Evolutionary conservation across 2,329 filamentous ascomycete species (phyloP).

Genomic region (Phyllosticta citriasiana): DNA sequence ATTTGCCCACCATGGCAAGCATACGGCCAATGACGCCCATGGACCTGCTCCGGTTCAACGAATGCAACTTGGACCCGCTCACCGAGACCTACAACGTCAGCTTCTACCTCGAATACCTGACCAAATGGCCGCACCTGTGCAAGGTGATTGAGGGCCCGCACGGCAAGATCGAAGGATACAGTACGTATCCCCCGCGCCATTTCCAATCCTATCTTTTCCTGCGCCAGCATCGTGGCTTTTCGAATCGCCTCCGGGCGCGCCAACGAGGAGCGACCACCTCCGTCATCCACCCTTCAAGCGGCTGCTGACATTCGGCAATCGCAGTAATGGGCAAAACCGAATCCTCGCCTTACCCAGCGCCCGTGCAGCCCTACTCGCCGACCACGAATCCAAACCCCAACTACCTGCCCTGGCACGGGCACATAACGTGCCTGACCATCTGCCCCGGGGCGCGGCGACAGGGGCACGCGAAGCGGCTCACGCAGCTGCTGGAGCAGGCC

Average conservation of each 20-base stretch:
- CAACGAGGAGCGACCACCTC: not conserved
- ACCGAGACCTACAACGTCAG: conserved; percentile 96
- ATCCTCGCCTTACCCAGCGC: conserved; percentile 62
- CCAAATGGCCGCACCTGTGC: conserved; percentile 91
- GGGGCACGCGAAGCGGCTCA: conserved; percentile 77
- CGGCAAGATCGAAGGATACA: conserved; percentile 90
- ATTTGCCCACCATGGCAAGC: conserved; percentile 1
- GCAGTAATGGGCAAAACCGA: conserved; percentile 95
- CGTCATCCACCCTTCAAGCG: too few species aligned
- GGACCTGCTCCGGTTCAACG: conserved; percentile 82
- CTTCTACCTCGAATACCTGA: conserved; percentile 94
- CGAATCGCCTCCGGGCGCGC: not conserved
- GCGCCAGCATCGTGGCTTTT: not conserved
- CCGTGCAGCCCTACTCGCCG: conserved; percentile 61
- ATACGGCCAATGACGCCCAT: conserved; percentile 53
- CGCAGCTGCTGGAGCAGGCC: conserved; percentile 68
- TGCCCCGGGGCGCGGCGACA: conserved; percentile 76
- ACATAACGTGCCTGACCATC: conserved; percentile 92
- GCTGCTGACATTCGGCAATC: not conserved
- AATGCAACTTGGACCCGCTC: conserved; percentile 89
- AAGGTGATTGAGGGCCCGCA: conserved; percentile 78
- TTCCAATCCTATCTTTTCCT: not conserved
- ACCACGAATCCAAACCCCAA: conserved; percentile 40
- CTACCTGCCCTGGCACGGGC: conserved; percentile 98
- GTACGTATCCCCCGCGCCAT: conserved; percentile 42